Conservation (phyloP, 306 rosid genomes). For the Trichosanthes cucumerina region DNA sequence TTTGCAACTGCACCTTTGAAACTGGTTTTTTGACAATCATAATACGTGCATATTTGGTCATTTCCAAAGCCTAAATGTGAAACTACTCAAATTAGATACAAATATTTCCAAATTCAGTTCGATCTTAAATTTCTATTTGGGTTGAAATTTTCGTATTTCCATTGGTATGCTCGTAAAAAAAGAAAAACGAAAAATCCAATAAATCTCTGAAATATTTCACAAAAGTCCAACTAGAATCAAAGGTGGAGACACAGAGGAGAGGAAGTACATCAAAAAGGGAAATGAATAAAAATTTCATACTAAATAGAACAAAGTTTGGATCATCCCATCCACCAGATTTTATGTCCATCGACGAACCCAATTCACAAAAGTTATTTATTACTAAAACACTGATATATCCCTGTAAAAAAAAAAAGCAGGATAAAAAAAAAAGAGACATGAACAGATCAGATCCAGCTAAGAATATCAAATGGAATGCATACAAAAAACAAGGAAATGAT, state of each 20-base stretch:
- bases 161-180: background rate
- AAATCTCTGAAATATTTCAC: background rate
- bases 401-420: background rate
- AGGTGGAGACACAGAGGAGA: background rate
- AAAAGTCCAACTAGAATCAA: background rate
- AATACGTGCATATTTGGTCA: background rate
- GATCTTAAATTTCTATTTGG: background rate
- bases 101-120: background rate
- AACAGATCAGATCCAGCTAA: conserved; percentile 9
- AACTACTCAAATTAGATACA: background rate
- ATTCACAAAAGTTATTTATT: background rate
- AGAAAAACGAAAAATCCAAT: background rate
- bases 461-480: background rate
- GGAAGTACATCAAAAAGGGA: background rate
- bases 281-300: background rate
- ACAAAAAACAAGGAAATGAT: background rate
- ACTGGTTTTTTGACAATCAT: background rate
- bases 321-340: background rate
- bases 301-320: background rate
- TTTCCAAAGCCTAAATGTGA: background rate
- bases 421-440: background rate
- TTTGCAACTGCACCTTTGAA: background rate
- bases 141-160: background rate
- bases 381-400: conserved; percentile 1
- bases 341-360: conserved; percentile 6